phyloP scores from a whole-genome alignment of 116 monocot genomes.

The Phalaenopsis hybrid region DNA sequence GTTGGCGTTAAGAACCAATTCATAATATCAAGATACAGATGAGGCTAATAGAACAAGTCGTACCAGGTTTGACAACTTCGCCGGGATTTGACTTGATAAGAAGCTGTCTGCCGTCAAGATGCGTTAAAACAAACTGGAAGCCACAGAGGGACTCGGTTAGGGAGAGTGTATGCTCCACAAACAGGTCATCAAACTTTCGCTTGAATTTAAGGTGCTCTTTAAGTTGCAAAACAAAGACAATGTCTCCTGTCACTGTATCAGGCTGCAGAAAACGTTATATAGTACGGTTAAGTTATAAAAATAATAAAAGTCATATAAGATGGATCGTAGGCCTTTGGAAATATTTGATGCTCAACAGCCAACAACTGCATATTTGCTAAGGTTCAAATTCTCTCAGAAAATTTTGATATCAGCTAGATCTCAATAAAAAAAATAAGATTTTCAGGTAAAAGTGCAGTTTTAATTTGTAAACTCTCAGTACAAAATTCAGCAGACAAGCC shows the following conservation, averaged over 20 bases:
- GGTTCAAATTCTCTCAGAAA: neutral
- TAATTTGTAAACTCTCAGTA: no score
- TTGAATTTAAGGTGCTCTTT: constrained; percentile 77
- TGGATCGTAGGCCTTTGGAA: neutral
- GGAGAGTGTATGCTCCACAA: constrained; percentile 54
- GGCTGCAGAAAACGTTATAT: constrained; percentile 46
- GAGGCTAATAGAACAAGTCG: neutral
- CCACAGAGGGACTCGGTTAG: constrained; percentile 77
- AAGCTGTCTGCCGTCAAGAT: constrained; percentile 71
- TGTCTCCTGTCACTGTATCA: constrained; percentile 69
- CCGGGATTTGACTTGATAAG: constrained; percentile 60
- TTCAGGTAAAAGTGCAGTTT: no score
- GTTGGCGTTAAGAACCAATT: neutral
- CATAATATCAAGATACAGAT: neutral
- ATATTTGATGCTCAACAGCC: neutral
- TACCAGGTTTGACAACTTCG: constrained; percentile 75
- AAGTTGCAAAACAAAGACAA: constrained; percentile 76
- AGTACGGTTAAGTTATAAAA: no score
- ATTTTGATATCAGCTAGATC: no score
- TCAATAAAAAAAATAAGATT: no score
- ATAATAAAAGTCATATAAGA: no score
- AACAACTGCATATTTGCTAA: neutral
- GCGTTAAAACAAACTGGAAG: constrained; percentile 60
- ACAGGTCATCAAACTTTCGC: constrained; percentile 60
- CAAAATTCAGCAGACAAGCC: no score